phyloP scores from a whole-genome alignment of 768 basidiomycete species.

The Mycena galericulata region DNA sequence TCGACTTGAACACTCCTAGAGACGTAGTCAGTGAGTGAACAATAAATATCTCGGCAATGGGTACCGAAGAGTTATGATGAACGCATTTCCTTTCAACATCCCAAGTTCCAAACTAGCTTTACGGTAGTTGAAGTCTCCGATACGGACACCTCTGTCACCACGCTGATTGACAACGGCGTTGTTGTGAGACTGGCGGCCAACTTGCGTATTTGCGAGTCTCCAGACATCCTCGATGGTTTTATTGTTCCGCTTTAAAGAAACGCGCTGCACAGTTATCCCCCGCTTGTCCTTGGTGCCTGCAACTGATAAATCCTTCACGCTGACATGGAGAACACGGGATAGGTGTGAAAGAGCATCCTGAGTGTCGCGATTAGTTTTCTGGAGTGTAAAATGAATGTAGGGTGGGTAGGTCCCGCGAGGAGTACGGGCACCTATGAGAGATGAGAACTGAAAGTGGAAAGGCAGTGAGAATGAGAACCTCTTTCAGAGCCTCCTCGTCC shows the following conservation, averaged over 20 bases:
- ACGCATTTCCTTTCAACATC: slow-evolving; percentile 96
- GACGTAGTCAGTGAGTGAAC: slow-evolving; percentile 16
- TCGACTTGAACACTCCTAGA: slow-evolving; percentile 87
- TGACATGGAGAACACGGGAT: slow-evolving; percentile 80
- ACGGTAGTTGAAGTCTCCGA: slow-evolving; percentile 89
- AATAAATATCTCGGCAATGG: slow-evolving; percentile 28
- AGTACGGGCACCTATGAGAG: slow-evolving; percentile 53
- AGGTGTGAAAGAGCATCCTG: slow-evolving; percentile 92
- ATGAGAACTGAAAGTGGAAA: slow-evolving; percentile 2
- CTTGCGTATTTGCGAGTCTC: slow-evolving; percentile 80
- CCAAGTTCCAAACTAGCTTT: slow-evolving; percentile 89
- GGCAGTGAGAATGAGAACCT: slow-evolving; percentile 32
- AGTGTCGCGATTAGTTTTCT: slow-evolving; percentile 98
- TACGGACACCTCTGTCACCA: slow-evolving; percentile 90
- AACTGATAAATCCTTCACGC: slow-evolving; percentile 84
- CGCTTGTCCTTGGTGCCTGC: slow-evolving; percentile 99
- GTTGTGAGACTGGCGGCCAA: slow-evolving; percentile 62
- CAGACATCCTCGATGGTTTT: slow-evolving; percentile 89
- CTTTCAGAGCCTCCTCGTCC: slow-evolving; percentile 59
- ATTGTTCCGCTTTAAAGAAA: slow-evolving; percentile 80
- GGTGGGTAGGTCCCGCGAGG: slow-evolving; percentile 80
- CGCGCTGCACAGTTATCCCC: slow-evolving; percentile 94
- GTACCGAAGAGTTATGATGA: slow-evolving; percentile 93
- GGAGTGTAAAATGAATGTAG: slow-evolving; percentile 96
- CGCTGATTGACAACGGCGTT: slow-evolving; percentile 71